Conservation (phyloP, 345 rosid species). For the Moricandia moricandioides region DNA sequence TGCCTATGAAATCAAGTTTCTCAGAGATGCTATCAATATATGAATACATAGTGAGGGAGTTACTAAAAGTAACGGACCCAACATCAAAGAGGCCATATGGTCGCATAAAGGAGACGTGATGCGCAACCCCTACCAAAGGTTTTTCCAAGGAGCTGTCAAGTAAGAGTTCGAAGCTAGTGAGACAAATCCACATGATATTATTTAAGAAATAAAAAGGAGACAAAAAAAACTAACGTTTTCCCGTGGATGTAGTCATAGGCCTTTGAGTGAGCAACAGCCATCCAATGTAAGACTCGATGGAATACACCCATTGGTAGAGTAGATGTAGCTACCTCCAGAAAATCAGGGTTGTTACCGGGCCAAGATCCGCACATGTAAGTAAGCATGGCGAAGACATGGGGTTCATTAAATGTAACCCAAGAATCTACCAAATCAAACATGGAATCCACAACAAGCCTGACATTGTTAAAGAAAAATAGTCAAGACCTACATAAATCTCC, state of each 20-base stretch:
- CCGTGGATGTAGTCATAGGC: constrained; percentile 83
- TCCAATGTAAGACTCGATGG: constrained; percentile 79
- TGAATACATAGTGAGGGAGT: constrained; percentile 74
- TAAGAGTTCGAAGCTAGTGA: constrained; percentile 16
- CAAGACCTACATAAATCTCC: constrained; percentile 9
- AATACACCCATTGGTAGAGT: constrained; percentile 90
- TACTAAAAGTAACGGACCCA: constrained; percentile 71
- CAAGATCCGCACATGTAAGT: constrained; percentile 94
- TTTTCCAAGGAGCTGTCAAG: constrained; percentile 29
- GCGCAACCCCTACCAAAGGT: constrained; percentile 75
- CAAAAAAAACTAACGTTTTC: constrained; percentile 43
- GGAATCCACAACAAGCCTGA: constrained; percentile 84
- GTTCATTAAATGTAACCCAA: constrained; percentile 94
- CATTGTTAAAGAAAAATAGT: constrained; percentile 23
- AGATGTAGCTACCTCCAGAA: constrained; percentile 85
- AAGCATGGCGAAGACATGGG: constrained; percentile 87
- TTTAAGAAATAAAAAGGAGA: neutral
- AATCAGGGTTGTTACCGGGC: constrained; percentile 95
- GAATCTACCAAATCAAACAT: constrained; percentile 79
- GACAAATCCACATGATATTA: neutral
- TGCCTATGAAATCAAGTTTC: constrained; percentile 85
- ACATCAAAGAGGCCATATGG: constrained; percentile 91
- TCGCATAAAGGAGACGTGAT: constrained; percentile 85
- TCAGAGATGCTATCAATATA: constrained; percentile 64
- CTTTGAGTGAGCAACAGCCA: constrained; percentile 75